Conservation (phyloP, 1,139 yeast genomes). For the Yamadazyma membranifaciens region DNA sequence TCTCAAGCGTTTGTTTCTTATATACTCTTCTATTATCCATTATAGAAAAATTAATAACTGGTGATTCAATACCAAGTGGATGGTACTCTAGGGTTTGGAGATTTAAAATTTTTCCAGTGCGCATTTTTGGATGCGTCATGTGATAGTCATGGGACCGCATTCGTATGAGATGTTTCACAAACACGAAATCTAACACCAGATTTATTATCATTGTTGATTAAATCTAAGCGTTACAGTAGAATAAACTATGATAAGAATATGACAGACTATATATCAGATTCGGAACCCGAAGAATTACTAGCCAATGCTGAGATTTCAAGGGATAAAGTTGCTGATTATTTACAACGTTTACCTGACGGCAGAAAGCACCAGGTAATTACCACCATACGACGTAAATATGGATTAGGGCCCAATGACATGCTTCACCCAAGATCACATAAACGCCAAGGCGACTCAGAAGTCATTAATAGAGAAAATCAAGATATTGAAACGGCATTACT, state of each 20-base stretch:
- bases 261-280: constrained; percentile 14
- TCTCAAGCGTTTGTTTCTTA: constrained; percentile 18
- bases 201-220: no score
- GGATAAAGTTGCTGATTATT: not conserved
- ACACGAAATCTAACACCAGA: no score
- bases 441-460: no score
- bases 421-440: no score
- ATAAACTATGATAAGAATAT: constrained; percentile 6
- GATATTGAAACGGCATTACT: constrained; percentile 13
- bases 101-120: not conserved
- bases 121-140: not conserved
- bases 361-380: no score
- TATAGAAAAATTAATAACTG: no score
- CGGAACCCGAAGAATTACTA: constrained; percentile 13
- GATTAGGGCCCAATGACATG: no score
- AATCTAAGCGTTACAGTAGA: no score
- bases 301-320: not conserved
- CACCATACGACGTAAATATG: not conserved
- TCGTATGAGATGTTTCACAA: not conserved
- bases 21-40: constrained; percentile 45
- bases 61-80: not conserved
- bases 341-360: not conserved
- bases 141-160: not conserved
- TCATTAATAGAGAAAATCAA: not conserved
- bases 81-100: not conserved